These are phyloP conservation scores for Aspergillus terreus DNA, from an alignment of 2,329 filamentous ascomycete species.

Conservation along the genomic window DNA sequence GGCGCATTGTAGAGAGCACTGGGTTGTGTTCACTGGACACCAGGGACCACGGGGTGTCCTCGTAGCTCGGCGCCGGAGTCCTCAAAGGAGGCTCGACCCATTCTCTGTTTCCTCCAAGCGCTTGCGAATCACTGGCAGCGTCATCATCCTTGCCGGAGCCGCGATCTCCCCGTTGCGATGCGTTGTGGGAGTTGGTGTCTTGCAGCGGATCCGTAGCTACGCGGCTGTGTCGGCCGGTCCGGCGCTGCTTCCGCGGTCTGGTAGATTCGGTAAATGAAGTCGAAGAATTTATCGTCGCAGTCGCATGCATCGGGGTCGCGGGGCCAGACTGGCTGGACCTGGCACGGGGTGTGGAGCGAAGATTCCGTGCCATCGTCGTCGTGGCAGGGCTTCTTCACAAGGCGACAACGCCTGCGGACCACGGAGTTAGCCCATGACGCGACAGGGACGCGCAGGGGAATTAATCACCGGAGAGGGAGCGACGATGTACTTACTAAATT, in stretches of 20 bases:
- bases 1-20: slow-evolving; percentile 78
- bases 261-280: slow-evolving; percentile 25
- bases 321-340: slow-evolving; percentile 29
- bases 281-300: slow-evolving; percentile 14
- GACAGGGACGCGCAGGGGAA: neutral
- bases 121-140: slow-evolving; percentile 9
- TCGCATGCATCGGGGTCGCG: slow-evolving; percentile 26
- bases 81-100: slow-evolving; percentile 59
- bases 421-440: slow-evolving; percentile 20
- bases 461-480: neutral
- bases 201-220: slow-evolving; percentile 21
- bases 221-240: slow-evolving; percentile 26
- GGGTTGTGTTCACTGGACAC: slow-evolving; percentile 62
- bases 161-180: slow-evolving; percentile 16
- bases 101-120: slow-evolving; percentile 8
- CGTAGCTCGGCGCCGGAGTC: slow-evolving; percentile 63
- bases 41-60: slow-evolving; percentile 62
- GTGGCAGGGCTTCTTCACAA: slow-evolving; percentile 14
- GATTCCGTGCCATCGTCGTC: slow-evolving; percentile 32
- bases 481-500: slow-evolving; percentile 20
- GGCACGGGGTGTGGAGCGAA: slow-evolving; percentile 31
- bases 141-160: slow-evolving; percentile 2
- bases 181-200: slow-evolving; percentile 10
- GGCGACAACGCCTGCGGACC: slow-evolving; percentile 14
- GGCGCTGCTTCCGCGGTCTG: slow-evolving; percentile 30